Conservation (phyloP, 306 rosid species). For the Trifolium subterraneum region DNA sequence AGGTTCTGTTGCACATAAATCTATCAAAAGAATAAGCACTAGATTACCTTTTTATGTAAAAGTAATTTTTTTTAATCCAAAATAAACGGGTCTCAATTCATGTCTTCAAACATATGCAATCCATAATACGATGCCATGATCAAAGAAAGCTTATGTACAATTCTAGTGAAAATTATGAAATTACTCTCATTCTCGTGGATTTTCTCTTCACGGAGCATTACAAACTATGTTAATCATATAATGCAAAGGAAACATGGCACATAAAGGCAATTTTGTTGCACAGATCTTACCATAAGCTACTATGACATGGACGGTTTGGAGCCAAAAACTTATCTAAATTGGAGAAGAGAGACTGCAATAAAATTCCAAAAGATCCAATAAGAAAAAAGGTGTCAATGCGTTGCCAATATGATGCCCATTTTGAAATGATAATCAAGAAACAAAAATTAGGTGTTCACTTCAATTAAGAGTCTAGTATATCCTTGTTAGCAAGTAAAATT, state of each 20-base stretch:
- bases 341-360: slow-evolving; percentile 74
- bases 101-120: slow-evolving; percentile 19
- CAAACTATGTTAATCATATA: background rate
- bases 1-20: background rate
- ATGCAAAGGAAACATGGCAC: slow-evolving; percentile 4
- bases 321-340: slow-evolving; percentile 81
- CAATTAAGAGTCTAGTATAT: too few species aligned
- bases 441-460: background rate
- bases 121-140: slow-evolving; percentile 4
- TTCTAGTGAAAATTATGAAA: slow-evolving; percentile 8
- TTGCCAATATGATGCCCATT: background rate
- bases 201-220: slow-evolving; percentile 20
- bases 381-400: slow-evolving; percentile 5
- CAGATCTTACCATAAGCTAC: slow-evolving; percentile 78
- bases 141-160: slow-evolving; percentile 18
- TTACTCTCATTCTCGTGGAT: slow-evolving; percentile 4
- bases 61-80: background rate
- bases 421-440: slow-evolving; percentile 25
- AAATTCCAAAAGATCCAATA: slow-evolving; percentile 41
- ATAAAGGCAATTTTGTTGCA: slow-evolving; percentile 14
- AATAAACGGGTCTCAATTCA: background rate
- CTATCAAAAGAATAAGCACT: background rate
- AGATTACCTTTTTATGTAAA: background rate
- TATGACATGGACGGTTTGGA: slow-evolving; percentile 79
- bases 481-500: too few species aligned